Evolutionary conservation across 2,329 filamentous ascomycete species (phyloP), one percentile per base, ranked within the genome.

Genomic region (Colletotrichum falcatum): DNA sequence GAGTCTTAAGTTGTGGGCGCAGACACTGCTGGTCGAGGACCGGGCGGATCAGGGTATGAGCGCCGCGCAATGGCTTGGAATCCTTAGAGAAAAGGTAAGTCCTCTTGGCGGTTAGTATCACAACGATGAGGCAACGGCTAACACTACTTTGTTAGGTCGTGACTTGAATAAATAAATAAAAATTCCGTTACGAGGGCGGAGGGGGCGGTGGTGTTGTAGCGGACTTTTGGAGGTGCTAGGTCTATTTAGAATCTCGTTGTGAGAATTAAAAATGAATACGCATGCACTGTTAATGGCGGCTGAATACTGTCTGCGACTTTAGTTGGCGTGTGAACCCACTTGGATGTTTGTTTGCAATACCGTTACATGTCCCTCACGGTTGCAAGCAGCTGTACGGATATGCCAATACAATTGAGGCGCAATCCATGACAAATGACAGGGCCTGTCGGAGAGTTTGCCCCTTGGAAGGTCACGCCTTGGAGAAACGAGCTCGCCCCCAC

Each of bases 21-120:
- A 98, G 86, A 98, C 96, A 53, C 86, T 98, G 81, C 84, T 99
- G 76, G 92, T 99, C 56, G 96, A 99, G 82, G 96, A 99, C 82
- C 88, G 95, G 74, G 94, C 95, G 65, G 96, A 99, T 79, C 94
- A 98, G 83, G 92, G 94, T 60, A 91, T 97, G 83, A 97, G 95
- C 79, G 91, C 96, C 78, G 91, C 92, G 76, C 95, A 98, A 83
- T 99, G 94, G 91, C 91, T 98, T 86, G 94, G 94, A 66, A 91
- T 89, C 77, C 83, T 99, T 81, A 89, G 95, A 82, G 96, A 98
- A 86, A 99, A 98, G 94, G 96, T 98, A 75, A 76, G 78, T 74
- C 58, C 55, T 48, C 16, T 30, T n/a, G 42, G 30, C 35, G 39
- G n/a, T 12, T 49, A 23, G 26, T 54, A 28, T 35, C 5, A 51